Percentiles rank a stretch among this genome's conserved stretches.
Evolutionary conservation across 805 yeast species (phyloP).

Genomic region (Yamadazyma olivae): DNA sequence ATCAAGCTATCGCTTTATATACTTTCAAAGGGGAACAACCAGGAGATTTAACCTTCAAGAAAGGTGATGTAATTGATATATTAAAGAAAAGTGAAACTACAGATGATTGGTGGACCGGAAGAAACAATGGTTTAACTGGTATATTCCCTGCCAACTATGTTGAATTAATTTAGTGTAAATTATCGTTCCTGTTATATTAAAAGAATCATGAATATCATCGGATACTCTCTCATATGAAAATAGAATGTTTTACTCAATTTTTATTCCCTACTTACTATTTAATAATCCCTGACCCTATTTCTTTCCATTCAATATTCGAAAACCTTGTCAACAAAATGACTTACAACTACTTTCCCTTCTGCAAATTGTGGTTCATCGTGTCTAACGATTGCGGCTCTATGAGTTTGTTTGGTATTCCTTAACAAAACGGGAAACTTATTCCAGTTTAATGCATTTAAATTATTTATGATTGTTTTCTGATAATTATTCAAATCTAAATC

Average conservation of each 20-base stretch:
- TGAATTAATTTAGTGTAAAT: constrained; percentile 54
- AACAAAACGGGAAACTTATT: constrained; percentile 68
- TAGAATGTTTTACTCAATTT: too few species aligned
- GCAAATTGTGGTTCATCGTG: constrained; percentile 46
- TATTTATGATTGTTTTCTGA: constrained; percentile 52
- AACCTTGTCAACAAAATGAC: constrained; percentile 54
- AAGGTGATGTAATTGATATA: constrained; percentile 91
- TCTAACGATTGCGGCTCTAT: constrained; percentile 79
- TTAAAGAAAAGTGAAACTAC: constrained; percentile 80
- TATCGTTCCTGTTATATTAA: too few species aligned
- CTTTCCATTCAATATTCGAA: too few species aligned
- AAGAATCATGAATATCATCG: too few species aligned
- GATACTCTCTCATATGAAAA: too few species aligned
- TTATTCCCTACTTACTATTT: too few species aligned
- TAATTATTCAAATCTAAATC: constrained; percentile 33
- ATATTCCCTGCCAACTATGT: constrained; percentile 98
- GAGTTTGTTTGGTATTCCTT: constrained; percentile 63
- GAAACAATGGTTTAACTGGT: constrained; percentile 78
- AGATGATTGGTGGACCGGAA: constrained; percentile 99
- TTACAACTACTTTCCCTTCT: constrained; percentile 68
- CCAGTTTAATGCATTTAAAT: constrained; percentile 63
- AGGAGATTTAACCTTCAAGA: constrained; percentile 91
- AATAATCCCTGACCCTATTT: too few species aligned
- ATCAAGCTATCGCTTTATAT: constrained; percentile 87
- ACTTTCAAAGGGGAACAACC: constrained; percentile 87